Evolutionary conservation across 2,329 filamentous ascomycete genomes (phyloP).

Genomic region (Penicillium sp.): DNA sequence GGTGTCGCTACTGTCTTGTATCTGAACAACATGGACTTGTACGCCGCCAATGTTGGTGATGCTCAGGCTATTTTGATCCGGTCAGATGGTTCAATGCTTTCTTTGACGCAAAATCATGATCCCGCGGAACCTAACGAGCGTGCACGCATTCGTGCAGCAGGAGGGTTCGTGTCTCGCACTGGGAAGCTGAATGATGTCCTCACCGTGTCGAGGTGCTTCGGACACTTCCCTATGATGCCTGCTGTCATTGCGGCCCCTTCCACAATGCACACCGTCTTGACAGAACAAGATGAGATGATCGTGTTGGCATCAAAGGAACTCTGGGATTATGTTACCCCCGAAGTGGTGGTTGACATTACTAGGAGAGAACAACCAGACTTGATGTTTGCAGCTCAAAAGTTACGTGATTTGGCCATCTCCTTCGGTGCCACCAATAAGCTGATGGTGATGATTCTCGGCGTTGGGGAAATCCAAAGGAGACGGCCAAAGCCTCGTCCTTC

Average conservation of each 20-base stretch:
- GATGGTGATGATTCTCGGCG: slow-evolving; percentile 98
- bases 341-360: slow-evolving; percentile 87
- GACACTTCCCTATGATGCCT: slow-evolving; percentile 88
- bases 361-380: slow-evolving; percentile 81
- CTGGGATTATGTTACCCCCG: slow-evolving; percentile 90
- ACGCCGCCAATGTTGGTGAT: slow-evolving; percentile 92
- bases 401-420: slow-evolving; percentile 90
- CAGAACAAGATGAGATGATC: slow-evolving; percentile 89
- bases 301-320: slow-evolving; percentile 87
- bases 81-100: slow-evolving; percentile 76
- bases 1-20: slow-evolving; percentile 91
- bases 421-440: slow-evolving; percentile 93
- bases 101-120: slow-evolving; percentile 88
- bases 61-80: slow-evolving; percentile 94
- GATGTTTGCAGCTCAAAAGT: slow-evolving; percentile 92
- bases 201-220: slow-evolving; percentile 90
- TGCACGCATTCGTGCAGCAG: slow-evolving; percentile 86
- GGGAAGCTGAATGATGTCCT: slow-evolving; percentile 90
- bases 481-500: slow-evolving; percentile 76
- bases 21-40: slow-evolving; percentile 83
- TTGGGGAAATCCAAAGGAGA: slow-evolving; percentile 83
- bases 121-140: slow-evolving; percentile 82
- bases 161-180: slow-evolving; percentile 92
- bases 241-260: slow-evolving; percentile 88
- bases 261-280: slow-evolving; percentile 72